Evolutionary conservation across 2,329 filamentous ascomycete species (phyloP).

Genomic region (Apiospora arundinis): DNA sequence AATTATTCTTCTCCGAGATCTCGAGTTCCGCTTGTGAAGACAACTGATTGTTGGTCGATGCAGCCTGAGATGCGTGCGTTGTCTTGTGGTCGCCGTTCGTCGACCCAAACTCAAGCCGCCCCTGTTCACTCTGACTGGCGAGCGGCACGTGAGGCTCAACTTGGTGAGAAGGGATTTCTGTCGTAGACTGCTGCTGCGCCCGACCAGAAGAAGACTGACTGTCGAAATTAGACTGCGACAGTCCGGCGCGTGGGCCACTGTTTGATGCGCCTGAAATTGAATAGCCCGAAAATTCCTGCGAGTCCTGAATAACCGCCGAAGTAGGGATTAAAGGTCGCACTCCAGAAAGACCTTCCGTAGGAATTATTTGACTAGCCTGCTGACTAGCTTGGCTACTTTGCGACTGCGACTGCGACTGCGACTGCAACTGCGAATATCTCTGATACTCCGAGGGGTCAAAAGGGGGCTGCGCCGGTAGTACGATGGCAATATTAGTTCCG

Average conservation of each 20-base stretch:
- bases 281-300: conserved; percentile 36
- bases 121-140: conserved; percentile 8
- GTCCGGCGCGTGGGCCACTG: conserved; percentile 24
- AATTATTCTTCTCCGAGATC: background rate
- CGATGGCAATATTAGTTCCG: conserved; percentile 26
- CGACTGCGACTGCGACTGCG: background rate
- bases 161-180: conserved; percentile 40
- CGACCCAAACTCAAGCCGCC: conserved; percentile 23
- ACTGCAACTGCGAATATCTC: conserved; percentile 7
- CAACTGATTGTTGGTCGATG: background rate
- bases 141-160: conserved; percentile 28
- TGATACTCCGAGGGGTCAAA: conserved; percentile 32
- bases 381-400: conserved; percentile 25
- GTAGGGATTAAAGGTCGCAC: background rate
- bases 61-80: conserved; percentile 18
- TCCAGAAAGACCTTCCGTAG: background rate
- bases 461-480: conserved; percentile 27
- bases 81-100: conserved; percentile 5
- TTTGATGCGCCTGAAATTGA: conserved; percentile 31
- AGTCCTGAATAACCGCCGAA: conserved; percentile 37
- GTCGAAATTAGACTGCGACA: conserved; percentile 13
- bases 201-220: conserved; percentile 25
- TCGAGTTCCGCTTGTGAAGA: background rate
- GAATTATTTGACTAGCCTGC: conserved; percentile 27
- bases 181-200: conserved; percentile 23